These are phyloP conservation scores for Skeletonema potamos DNA, from an alignment of 108 stramenopile species.

Conservation along the genomic window DNA sequence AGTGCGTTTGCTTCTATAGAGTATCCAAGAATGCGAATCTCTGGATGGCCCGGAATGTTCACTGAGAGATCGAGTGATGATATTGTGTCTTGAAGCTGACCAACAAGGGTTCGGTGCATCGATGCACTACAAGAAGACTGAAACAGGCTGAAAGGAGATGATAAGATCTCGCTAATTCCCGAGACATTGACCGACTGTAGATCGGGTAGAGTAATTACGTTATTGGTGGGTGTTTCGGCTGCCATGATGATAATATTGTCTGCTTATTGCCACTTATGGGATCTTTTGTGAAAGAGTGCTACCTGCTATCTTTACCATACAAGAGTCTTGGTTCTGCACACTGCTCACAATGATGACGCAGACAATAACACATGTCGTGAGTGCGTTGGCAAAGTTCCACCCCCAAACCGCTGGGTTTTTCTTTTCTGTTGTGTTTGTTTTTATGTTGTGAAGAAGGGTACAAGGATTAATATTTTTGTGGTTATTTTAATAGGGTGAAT, in stretches of 20 bases:
- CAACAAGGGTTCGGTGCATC: not conserved
- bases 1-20: constrained; percentile 1
- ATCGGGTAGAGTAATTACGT: not conserved
- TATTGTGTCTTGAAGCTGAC: not conserved
- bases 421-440: too few relatives aligned
- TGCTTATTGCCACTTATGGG: too few relatives aligned
- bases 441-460: too few relatives aligned
- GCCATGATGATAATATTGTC: not conserved
- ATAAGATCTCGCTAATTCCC: not conserved
- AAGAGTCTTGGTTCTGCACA: too few relatives aligned
- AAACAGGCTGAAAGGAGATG: not conserved
- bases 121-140: not conserved
- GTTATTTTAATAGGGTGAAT: too few relatives aligned
- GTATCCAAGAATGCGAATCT: not conserved
- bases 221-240: not conserved
- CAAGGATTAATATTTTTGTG: too few relatives aligned
- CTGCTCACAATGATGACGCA: too few relatives aligned
- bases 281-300: too few relatives aligned
- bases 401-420: too few relatives aligned
- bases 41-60: not conserved
- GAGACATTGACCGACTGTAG: not conserved
- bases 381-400: not conserved
- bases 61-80: not conserved
- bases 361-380: too few relatives aligned
- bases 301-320: too few relatives aligned